These are phyloP conservation scores for Apostasia shenzhenica DNA, from an alignment of 106 monocot species.

Conservation along the genomic window DNA sequence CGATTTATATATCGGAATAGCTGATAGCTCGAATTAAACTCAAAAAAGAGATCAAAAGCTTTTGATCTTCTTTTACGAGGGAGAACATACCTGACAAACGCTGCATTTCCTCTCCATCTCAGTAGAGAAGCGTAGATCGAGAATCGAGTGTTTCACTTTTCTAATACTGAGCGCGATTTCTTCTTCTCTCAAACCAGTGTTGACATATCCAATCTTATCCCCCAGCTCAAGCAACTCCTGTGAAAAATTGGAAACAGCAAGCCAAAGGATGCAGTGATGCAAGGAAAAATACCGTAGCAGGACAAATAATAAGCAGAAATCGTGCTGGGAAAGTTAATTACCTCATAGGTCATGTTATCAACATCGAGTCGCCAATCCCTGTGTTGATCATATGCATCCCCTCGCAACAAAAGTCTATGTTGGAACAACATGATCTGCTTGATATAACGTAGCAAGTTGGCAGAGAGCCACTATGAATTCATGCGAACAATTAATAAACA, in stretches of 20 bases:
- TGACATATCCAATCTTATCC: conserved; percentile 87
- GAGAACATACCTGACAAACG: conserved; percentile 71
- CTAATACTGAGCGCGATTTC: conserved; percentile 52
- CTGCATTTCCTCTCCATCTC: conserved; percentile 77
- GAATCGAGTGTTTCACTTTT: conserved; percentile 48
- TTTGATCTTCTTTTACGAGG: not conserved
- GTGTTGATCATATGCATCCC: conserved; percentile 52
- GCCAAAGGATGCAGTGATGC: not conserved
- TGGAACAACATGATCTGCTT: conserved; percentile 82
- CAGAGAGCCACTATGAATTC: not conserved
- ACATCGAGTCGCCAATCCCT: conserved; percentile 92
- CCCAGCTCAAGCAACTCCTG: conserved; percentile 94
- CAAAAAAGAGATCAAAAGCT: not conserved
- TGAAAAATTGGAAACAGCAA: not conserved
- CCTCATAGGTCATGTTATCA: conserved; percentile 95
- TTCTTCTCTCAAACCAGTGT: conserved; percentile 89
- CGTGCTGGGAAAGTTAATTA: conserved; percentile 5
- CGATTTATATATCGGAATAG: no score
- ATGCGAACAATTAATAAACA: not conserved
- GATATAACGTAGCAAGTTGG: not conserved
- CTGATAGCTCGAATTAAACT: not conserved
- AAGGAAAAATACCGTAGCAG: not conserved
- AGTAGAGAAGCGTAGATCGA: conserved; percentile 21
- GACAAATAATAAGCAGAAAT: not conserved
- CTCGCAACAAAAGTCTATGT: conserved; percentile 59